Percentiles rank a stretch among this genome's conserved stretches.
Evolutionary conservation across 768 basidiomycete species (phyloP).

Genomic region (Termitomyces sp.): DNA sequence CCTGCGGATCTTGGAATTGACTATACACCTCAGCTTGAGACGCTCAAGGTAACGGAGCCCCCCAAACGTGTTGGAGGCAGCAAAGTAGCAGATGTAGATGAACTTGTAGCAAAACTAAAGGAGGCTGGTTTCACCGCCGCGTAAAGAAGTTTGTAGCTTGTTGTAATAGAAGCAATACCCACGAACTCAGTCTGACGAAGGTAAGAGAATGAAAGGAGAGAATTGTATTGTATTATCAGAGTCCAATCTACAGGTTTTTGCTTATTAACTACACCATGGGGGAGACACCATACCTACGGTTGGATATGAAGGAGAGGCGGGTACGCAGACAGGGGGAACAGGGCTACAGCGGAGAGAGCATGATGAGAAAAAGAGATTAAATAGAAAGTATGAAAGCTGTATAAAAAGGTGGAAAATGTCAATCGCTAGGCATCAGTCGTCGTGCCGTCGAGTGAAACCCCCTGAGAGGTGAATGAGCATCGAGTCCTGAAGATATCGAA

Average conservation of each 20-base stretch:
- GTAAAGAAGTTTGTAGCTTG: constrained; percentile 15
- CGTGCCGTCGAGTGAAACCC: constrained; percentile 25
- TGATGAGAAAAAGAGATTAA: neutral
- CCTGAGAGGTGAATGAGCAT: constrained; percentile 18
- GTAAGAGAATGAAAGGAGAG: neutral
- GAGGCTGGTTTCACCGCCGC: constrained; percentile 66
- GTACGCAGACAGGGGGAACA: neutral
- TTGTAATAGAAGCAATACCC: neutral
- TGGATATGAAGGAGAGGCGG: constrained; percentile 4
- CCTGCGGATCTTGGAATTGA: constrained; percentile 82
- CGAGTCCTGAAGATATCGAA: neutral
- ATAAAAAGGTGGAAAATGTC: neutral
- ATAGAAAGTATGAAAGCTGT: neutral
- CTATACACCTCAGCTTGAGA: constrained; percentile 79
- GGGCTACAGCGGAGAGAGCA: constrained; percentile 1
- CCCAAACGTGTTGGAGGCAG: constrained; percentile 87
- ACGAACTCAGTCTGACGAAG: neutral
- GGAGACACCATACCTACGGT: neutral
- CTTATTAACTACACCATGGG: constrained; percentile 1
- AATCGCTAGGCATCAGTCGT: constrained; percentile 1
- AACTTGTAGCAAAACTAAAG: constrained; percentile 84
- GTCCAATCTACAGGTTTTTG: constrained; percentile 10
- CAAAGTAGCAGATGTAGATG: constrained; percentile 89
- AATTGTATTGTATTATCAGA: constrained; percentile 2
- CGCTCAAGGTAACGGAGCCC: constrained; percentile 85